Percentiles rank a stretch among this genome's conserved stretches.
phyloP scores from a whole-genome alignment of 2,329 filamentous ascomycete species.

The Fusarium nurragi region DNA sequence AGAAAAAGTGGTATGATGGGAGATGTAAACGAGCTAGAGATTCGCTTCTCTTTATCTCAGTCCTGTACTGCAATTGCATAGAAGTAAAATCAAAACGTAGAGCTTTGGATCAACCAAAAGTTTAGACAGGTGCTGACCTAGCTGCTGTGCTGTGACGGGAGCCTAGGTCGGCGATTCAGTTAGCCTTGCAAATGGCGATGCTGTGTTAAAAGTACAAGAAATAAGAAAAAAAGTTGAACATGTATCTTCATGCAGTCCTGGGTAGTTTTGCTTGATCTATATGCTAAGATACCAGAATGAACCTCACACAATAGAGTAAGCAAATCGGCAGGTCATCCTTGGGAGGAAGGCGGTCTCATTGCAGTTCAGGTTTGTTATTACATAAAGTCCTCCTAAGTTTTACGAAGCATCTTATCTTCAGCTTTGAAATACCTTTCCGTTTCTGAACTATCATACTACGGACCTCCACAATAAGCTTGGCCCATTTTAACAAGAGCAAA shows the following conservation, averaged over 20 bases:
- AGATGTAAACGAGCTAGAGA: conserved; percentile 27
- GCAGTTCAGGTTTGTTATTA: background rate
- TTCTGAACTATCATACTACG: background rate
- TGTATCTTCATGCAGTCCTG: background rate
- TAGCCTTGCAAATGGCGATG: conserved; percentile 34
- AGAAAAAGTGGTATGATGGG: conserved; percentile 22
- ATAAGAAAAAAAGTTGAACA: conserved; percentile 16
- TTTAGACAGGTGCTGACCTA: conserved; percentile 34
- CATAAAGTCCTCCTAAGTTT: background rate
- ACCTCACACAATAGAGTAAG: background rate
- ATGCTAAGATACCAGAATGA: background rate
- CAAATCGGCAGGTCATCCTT: background rate
- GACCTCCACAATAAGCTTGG: background rate
- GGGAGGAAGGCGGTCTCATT: background rate
- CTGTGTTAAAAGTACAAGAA: conserved; percentile 26
- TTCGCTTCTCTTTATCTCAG: conserved; percentile 13
- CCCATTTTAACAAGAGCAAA: background rate
- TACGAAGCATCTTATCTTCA: background rate
- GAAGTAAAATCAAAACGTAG: conserved; percentile 37
- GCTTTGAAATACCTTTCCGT: background rate
- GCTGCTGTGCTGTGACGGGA: conserved; percentile 15
- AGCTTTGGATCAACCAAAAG: conserved; percentile 25
- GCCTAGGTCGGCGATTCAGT: conserved; percentile 12
- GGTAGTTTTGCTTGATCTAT: background rate
- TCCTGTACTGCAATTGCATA: conserved; percentile 17